Percentiles rank a stretch among this genome's conserved stretches.
These are phyloP conservation scores for Penicillium argentinense DNA, from an alignment of 495 filamentous ascomycete genomes.

Conservation along the genomic window DNA sequence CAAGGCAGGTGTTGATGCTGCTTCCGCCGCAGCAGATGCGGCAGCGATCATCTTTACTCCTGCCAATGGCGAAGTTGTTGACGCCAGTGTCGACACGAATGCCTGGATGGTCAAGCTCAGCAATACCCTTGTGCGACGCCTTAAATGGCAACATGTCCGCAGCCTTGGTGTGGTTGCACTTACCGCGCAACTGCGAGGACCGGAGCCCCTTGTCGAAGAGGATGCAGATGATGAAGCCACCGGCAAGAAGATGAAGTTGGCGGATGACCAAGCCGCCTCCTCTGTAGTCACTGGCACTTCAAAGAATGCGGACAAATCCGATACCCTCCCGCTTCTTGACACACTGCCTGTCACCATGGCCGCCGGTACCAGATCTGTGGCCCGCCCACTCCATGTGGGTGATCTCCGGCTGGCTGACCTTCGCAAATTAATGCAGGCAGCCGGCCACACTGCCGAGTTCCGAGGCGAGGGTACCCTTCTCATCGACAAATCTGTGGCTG, in stretches of 20 bases:
- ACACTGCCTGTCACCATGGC: conserved; percentile 73
- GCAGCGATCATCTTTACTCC: conserved; percentile 76
- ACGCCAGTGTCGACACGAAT: conserved; percentile 96
- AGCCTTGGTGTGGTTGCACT: conserved; percentile 86
- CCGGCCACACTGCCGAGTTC: conserved; percentile 89
- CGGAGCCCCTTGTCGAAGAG: conserved; percentile 25
- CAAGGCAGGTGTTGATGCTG: conserved; percentile 42
- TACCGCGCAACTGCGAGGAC: conserved; percentile 60
- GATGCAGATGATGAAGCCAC: conserved; percentile 41
- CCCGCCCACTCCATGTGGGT: conserved; percentile 91
- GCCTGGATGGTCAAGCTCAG: conserved; percentile 93
- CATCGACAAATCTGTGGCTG: conserved; percentile 82
- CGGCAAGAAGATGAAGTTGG: conserved; percentile 69
- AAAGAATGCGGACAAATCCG: conserved; percentile 29
- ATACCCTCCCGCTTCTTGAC: conserved; percentile 66
- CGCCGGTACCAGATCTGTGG: conserved; percentile 70
- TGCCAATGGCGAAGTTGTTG: conserved; percentile 62
- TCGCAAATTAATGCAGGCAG: conserved; percentile 73
- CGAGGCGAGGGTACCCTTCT: conserved; percentile 89
- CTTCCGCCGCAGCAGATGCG: conserved; percentile 32
- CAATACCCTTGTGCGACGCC: conserved; percentile 72
- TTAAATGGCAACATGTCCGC: conserved; percentile 93
- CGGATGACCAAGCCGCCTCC: conserved; percentile 41
- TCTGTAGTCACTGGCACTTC: conserved; percentile 23
- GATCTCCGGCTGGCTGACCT: conserved; percentile 89